A percentile compares a stretch with the other conserved stretches of the same genome.
These are phyloP conservation scores for Pichia sp. DNA, from an alignment of 1,139 yeast genomes.

Conservation along the genomic window DNA sequence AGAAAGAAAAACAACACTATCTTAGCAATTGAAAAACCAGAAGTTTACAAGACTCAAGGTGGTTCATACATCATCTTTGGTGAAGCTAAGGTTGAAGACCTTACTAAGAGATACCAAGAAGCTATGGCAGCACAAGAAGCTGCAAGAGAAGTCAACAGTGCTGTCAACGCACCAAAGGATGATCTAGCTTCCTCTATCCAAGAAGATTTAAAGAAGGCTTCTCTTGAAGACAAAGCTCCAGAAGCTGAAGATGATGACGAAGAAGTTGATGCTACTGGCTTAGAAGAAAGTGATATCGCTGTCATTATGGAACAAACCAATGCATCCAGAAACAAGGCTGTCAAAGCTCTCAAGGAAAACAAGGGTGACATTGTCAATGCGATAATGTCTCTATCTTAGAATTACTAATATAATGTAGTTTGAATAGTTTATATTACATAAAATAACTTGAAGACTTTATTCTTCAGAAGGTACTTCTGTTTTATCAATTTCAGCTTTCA, in stretches of 20 bases:
- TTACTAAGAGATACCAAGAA: slow-evolving; percentile 71
- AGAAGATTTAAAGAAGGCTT: slow-evolving; percentile 80
- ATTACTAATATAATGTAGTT: too few relatives aligned
- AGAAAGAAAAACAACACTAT: slow-evolving; percentile 90
- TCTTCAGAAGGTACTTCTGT: background rate
- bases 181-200: slow-evolving; percentile 70
- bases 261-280: slow-evolving; percentile 71
- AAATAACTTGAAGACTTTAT: background rate
- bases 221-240: slow-evolving; percentile 36
- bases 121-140: slow-evolving; percentile 67
- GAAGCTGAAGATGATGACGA: slow-evolving; percentile 53
- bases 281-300: slow-evolving; percentile 71
- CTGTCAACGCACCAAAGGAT: slow-evolving; percentile 34
- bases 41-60: slow-evolving; percentile 88
- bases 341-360: slow-evolving; percentile 81
- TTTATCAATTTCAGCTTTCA: background rate
- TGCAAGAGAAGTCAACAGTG: slow-evolving; percentile 38
- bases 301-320: slow-evolving; percentile 86
- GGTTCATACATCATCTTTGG: slow-evolving; percentile 97
- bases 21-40: slow-evolving; percentile 90
- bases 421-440: too few relatives aligned
- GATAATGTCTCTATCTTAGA: slow-evolving; percentile 77
- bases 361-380: slow-evolving; percentile 94
- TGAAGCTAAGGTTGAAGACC: slow-evolving; percentile 93
- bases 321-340: slow-evolving; percentile 83